Evolutionary conservation across 768 basidiomycete genomes (phyloP).

Genomic region (Russula sp.): DNA sequence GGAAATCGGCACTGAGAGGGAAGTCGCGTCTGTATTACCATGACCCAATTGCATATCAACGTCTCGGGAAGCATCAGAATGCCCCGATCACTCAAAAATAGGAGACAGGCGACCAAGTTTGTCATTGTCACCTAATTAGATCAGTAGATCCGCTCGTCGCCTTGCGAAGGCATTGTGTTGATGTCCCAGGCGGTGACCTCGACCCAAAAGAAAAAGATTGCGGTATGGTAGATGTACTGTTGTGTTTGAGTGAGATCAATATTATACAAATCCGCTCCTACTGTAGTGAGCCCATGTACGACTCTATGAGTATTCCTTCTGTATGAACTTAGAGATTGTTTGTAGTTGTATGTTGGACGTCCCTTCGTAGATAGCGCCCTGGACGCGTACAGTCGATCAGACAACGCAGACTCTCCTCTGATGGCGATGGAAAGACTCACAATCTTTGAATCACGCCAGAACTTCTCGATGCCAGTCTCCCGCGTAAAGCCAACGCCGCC

Average conservation of each 20-base stretch:
- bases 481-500: conserved; percentile 90
- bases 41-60: too few relatives aligned
- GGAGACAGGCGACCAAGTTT: too few relatives aligned
- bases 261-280: neutral
- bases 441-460: conserved; percentile 94
- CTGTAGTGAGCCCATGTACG: neutral
- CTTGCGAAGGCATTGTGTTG: too few relatives aligned
- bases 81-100: too few relatives aligned
- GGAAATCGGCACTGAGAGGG: too few relatives aligned
- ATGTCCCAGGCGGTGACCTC: too few relatives aligned
- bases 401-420: neutral
- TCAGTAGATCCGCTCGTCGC: too few relatives aligned
- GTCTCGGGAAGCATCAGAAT: too few relatives aligned
- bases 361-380: conserved; percentile 91
- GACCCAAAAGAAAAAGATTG: neutral
- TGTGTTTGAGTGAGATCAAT: neutral
- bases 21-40: too few relatives aligned
- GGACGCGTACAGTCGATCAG: neutral
- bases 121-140: too few relatives aligned
- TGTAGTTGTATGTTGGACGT: conserved; percentile 98
- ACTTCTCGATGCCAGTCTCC: conserved; percentile 95
- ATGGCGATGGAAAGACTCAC: conserved; percentile 37
- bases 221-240: neutral
- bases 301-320: conserved; percentile 68
- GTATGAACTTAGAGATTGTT: conserved; percentile 89